A percentile compares a stretch with the other conserved stretches of the same genome.
phyloP scores from a whole-genome alignment of 768 basidiomycete genomes.

The Butyriboletus loyo region DNA sequence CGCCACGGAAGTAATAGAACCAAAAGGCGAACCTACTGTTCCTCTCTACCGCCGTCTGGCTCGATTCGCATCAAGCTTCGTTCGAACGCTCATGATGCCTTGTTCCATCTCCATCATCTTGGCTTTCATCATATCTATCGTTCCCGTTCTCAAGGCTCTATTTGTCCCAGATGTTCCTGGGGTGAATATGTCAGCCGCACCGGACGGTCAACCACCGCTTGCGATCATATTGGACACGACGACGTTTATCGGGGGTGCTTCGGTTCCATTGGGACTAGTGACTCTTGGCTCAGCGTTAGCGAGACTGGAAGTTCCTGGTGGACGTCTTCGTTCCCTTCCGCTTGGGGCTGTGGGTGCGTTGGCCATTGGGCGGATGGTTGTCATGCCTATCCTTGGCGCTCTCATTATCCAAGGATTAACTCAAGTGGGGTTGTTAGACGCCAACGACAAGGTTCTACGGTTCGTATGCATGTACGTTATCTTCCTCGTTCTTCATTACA shows the following conservation, averaged over 20 bases:
- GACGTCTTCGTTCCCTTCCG: constrained; percentile 44
- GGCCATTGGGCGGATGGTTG: constrained; percentile 51
- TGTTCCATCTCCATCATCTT: constrained; percentile 51
- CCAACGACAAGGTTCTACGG: constrained; percentile 54
- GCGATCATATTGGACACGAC: constrained; percentile 56
- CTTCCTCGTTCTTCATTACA: not conserved
- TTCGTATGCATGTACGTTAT: constrained; percentile 66
- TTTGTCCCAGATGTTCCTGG: constrained; percentile 47
- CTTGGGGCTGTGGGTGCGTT: constrained; percentile 52
- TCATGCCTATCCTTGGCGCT: constrained; percentile 62
- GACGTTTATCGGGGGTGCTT: constrained; percentile 58
- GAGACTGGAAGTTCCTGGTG: constrained; percentile 47
- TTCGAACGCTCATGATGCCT: constrained; percentile 44
- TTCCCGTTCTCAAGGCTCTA: constrained; percentile 57
- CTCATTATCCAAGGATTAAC: constrained; percentile 53
- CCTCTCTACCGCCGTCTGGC: constrained; percentile 7
- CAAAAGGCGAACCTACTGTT: not conserved
- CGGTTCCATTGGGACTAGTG: constrained; percentile 61
- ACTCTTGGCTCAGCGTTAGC: constrained; percentile 64
- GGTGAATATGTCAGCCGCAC: constrained; percentile 46
- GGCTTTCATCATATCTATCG: constrained; percentile 53
- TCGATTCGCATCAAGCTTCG: constrained; percentile 14
- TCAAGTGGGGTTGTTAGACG: constrained; percentile 42
- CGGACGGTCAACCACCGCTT: constrained; percentile 67
- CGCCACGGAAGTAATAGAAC: not conserved